These are phyloP conservation scores for Auricularia sp. DNA, from an alignment of 768 basidiomycete genomes.

Conservation along the genomic window DNA sequence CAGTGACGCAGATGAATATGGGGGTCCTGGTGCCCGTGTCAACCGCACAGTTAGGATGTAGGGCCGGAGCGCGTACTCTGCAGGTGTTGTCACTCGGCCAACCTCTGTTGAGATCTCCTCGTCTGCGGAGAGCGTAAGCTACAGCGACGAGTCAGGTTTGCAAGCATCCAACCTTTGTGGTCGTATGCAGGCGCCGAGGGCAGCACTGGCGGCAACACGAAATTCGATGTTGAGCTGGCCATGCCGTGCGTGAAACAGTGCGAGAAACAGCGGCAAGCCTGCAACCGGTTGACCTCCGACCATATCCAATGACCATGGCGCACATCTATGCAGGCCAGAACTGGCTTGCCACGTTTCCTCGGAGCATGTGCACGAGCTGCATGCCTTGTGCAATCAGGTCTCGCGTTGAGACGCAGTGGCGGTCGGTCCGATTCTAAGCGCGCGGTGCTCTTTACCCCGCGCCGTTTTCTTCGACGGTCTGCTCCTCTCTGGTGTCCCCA, in stretches of 20 bases:
- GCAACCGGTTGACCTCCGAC: constrained; percentile 20
- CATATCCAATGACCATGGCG: constrained; percentile 11
- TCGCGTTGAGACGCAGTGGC: too few relatives aligned
- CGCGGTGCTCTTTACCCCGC: not conserved
- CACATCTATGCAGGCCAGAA: not conserved
- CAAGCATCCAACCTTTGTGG: not conserved
- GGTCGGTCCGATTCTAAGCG: not conserved
- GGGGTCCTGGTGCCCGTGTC: constrained; percentile 43
- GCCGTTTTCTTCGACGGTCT: too few relatives aligned
- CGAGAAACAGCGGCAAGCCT: constrained; percentile 28
- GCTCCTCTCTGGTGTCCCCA: too few relatives aligned
- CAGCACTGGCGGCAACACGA: constrained; percentile 27
- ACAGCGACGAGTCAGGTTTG: not conserved
- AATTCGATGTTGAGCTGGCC: constrained; percentile 41
- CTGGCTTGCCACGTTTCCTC: not conserved
- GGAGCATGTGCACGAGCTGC: too few relatives aligned
- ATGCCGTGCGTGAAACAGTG: constrained; percentile 21
- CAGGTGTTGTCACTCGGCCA: constrained; percentile 54
- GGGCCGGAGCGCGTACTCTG: constrained; percentile 40
- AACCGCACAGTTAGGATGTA: not conserved
- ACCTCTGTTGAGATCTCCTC: constrained; percentile 44
- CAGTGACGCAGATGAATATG: constrained; percentile 67
- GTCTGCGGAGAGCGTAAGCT: constrained; percentile 31
- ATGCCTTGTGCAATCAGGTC: too few relatives aligned
- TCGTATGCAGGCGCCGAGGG: constrained; percentile 39